phyloP scores from a whole-genome alignment of 768 basidiomycete species.

The Boletus vermiculosoides region DNA sequence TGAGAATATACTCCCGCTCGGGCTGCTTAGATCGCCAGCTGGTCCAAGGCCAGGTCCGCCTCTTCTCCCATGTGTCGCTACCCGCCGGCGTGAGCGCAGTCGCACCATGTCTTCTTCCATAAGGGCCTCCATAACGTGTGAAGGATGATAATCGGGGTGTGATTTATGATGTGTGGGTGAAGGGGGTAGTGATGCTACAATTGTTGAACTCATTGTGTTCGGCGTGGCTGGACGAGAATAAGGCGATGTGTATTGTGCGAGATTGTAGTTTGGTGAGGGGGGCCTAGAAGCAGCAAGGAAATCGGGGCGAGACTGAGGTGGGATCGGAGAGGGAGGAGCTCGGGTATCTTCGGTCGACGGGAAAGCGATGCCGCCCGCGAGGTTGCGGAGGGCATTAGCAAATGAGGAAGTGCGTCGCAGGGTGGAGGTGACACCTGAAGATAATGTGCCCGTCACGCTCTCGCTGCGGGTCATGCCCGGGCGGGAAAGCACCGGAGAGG shows the following conservation, averaged over 20 bases:
- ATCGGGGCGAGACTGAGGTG: constrained; percentile 23
- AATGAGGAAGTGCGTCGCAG: constrained; percentile 78
- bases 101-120: constrained; percentile 96
- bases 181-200: constrained; percentile 28
- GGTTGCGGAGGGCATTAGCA: constrained; percentile 67
- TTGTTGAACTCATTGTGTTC: constrained; percentile 18
- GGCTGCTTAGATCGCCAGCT: constrained; percentile 54
- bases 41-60: constrained; percentile 38
- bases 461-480: constrained; percentile 57
- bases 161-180: constrained; percentile 35
- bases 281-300: constrained; percentile 55
- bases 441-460: constrained; percentile 59
- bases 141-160: constrained; percentile 60
- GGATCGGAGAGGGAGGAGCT: constrained; percentile 36
- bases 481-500: constrained; percentile 47
- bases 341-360: constrained; percentile 58
- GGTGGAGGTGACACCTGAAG: constrained; percentile 63
- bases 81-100: constrained; percentile 62
- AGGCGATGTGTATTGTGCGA: constrained; percentile 75
- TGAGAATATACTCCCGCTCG: constrained; percentile 75
- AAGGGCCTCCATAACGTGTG: constrained; percentile 82
- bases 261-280: constrained; percentile 76
- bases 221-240: constrained; percentile 60
- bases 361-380: constrained; percentile 72
- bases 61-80: constrained; percentile 40